Evolutionary conservation across 2,329 filamentous ascomycete species (phyloP), one percentile per base, ranked within the genome.

Genomic region (Aureobasidium leucospermi): DNA sequence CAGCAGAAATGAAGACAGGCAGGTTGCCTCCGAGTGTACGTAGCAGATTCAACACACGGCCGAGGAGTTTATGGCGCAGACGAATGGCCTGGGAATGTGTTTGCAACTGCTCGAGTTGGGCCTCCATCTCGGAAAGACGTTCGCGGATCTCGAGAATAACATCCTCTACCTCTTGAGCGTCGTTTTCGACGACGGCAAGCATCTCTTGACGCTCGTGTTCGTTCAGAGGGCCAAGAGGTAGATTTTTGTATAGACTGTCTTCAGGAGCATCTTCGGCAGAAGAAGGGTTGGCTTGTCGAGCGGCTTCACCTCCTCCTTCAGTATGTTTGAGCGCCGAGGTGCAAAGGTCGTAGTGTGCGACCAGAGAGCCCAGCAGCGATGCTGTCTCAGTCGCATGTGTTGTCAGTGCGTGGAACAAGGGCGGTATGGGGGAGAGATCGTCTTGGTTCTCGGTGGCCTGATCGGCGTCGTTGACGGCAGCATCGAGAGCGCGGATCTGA

Each of bases 291-390:
- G 71, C 71, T 61, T 63, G 61, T n/a, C 70, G 74, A 2, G 76
- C 77, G 13, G 78, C 78, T 61, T 76, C 76, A 10, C 76, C 75
- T 9, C 78, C 77, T 60, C 78, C 77, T 75, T 96, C 91, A 3
- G 92, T 96, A 53, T 93, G 90, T 61, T 91, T 89, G 45, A 96
- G 87, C 0, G 93, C 93, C 1, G 87, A 93, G 13, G 96, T 89
- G 71, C 93, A 96, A 64, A 96, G 84, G 71, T 97, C 93, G 70
- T 96, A 96, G 74, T 97, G 93, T 29, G 82, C 84, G 7, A 90
- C 91, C 4, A 97, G 78, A 0, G 88, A 90, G 60, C 90, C 83
- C 1, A 97, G 82, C 5, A 90, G 81, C 60, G 86, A 81, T 5
- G 92, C 93, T 85, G 95, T 93, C 66, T 86, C 85, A 63, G 89